Evolutionary conservation across 2,329 filamentous ascomycete species (phyloP).

Genomic region (Cadophora malorum): DNA sequence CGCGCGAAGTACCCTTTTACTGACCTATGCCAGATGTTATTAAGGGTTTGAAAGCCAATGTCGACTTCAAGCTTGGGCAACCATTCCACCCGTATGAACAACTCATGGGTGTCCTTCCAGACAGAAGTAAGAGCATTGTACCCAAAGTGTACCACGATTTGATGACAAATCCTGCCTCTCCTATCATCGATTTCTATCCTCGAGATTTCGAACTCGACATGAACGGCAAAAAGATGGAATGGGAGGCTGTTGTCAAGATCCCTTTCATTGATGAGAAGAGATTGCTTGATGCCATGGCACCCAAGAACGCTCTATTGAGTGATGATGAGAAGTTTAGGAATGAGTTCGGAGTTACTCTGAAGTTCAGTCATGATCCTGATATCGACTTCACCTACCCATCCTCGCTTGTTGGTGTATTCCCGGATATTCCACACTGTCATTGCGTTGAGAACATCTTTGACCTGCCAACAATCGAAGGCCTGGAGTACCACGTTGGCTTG

Average conservation of each 20-base stretch:
- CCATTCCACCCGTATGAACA: constrained; percentile 96
- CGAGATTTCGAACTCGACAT: constrained; percentile 97
- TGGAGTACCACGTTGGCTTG: constrained; percentile 84
- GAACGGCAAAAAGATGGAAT: constrained; percentile 99
- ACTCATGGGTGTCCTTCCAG: constrained; percentile 96
- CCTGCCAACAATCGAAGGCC: constrained; percentile 86
- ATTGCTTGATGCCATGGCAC: constrained; percentile 82
- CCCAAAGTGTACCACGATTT: constrained; percentile 85
- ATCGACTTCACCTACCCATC: constrained; percentile 85
- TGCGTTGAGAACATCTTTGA: constrained; percentile 98
- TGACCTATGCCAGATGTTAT: constrained; percentile 69
- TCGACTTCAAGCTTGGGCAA: constrained; percentile 92
- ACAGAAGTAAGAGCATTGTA: constrained; percentile 97
- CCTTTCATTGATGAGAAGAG: constrained; percentile 96
- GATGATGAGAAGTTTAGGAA: constrained; percentile 83
- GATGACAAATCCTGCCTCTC: constrained; percentile 89
- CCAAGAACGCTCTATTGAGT: constrained; percentile 79
- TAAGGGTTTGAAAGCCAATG: constrained; percentile 83
- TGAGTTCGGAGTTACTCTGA: constrained; percentile 88
- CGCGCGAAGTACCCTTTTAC: constrained; percentile 33
- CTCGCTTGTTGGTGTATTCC: constrained; percentile 87
- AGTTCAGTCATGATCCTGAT: constrained; percentile 85
- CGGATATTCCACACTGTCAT: constrained; percentile 83
- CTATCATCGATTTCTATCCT: constrained; percentile 98
- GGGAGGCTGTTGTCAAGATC: constrained; percentile 99